Evolutionary conservation across 257 asterid genomes (phyloP), one percentile per base, ranked within the genome.

Genomic region (Solanum pennellii): DNA sequence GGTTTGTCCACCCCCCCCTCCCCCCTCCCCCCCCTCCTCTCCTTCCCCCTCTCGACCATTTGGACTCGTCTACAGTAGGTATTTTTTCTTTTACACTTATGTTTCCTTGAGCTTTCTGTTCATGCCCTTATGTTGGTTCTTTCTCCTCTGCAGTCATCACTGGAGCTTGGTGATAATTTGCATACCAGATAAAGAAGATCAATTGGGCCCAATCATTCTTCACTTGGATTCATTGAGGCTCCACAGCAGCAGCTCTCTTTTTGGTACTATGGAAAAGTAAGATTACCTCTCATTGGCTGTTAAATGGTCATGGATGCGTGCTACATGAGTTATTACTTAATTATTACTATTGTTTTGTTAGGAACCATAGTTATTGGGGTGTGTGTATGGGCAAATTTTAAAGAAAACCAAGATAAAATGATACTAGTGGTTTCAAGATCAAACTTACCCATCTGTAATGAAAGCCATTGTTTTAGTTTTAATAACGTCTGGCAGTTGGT

Each of bases 161-260:
- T 97, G 99, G 99, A 97, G 99, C 94, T 93, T 97, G 98, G 93
- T 92, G 88, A 95, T 96, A 88, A 94, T 97, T 83, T 95, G 98
- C 89, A 93, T 94, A 83, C 99, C 99, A 82, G 89, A 92, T 45
- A 94, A 94, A 91, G 96, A 95, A 89, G 97, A 92, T 87, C 93
- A 90, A 86, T 90, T 90, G 3, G 96, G 97, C 59, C 96, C 94
- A 47, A 85, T 92, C 75, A 72, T 96, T 65, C 98, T 96, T 90
- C 99, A 97, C 92, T 91, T 97, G 94, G 99, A 97, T 94, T 97
- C 99, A 74, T 89, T 97, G 49, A 92, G 94, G 89, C 82, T 93
- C 88, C 99, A 97, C 89, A 7, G 3, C 77, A 96, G 98, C 94
- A 89, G 85, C 88, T 88, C 91, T 83, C 90, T 97, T 86, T 93